A percentile compares a stretch with the other conserved stretches of the same genome.
These are phyloP conservation scores for Raphanus sativus DNA, from an alignment of 345 rosid species.

Conservation along the genomic window DNA sequence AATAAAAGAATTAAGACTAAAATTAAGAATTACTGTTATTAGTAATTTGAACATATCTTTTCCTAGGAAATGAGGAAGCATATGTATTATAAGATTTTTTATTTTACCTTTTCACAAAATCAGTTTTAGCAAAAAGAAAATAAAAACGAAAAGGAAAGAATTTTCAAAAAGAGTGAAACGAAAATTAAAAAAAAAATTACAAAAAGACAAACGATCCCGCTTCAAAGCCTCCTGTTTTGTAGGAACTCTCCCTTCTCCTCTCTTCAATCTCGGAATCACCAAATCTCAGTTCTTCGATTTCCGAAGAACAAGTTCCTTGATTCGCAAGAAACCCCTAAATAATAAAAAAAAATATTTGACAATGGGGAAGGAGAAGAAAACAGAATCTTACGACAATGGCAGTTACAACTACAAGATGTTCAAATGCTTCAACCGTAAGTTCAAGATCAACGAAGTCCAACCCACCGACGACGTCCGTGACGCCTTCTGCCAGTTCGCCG, in stretches of 20 bases:
- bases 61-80: neutral
- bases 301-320: conserved; percentile 6
- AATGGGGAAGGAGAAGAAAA: conserved; percentile 47
- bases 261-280: conserved; percentile 4
- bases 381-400: conserved; percentile 35
- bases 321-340: conserved; percentile 20
- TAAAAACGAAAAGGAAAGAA: conserved; percentile 2
- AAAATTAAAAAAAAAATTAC: neutral
- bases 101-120: neutral
- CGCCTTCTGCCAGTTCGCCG: conserved; percentile 49
- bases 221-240: conserved; percentile 50
- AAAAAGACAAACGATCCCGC: conserved; percentile 42
- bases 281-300: conserved; percentile 32
- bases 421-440: conserved; percentile 73
- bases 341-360: neutral
- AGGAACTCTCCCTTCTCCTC: conserved; percentile 17
- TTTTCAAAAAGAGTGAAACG: neutral
- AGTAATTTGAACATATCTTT: neutral
- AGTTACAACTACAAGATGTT: conserved; percentile 67
- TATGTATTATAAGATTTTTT: neutral
- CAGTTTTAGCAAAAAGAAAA: conserved; percentile 1
- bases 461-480: conserved; percentile 72
- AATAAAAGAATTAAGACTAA: conserved; percentile 19
- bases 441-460: conserved; percentile 68
- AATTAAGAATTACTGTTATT: conserved; percentile 33